Percentiles rank a stretch among this genome's conserved stretches.
phyloP scores from a whole-genome alignment of 331 rosid species.

The Prunus yedoensis region DNA sequence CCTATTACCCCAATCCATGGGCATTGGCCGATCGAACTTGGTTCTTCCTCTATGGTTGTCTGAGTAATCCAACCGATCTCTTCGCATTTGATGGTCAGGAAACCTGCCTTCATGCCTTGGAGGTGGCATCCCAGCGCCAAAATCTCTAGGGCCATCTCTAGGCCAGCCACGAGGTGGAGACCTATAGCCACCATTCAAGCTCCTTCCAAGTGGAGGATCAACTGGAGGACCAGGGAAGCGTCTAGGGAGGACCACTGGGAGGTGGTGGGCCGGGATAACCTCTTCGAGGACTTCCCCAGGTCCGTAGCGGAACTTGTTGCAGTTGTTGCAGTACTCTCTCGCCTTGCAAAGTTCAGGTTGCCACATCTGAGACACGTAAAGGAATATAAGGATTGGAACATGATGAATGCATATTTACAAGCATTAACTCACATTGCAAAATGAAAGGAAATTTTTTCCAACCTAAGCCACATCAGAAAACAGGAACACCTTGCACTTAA shows the following conservation, averaged over 20 bases:
- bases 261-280: constrained; percentile 62
- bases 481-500: not conserved
- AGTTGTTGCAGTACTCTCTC: too few species aligned
- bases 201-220: constrained; percentile 74
- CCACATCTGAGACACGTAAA: too few species aligned
- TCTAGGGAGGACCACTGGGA: constrained; percentile 65
- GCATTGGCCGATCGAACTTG: constrained; percentile 78
- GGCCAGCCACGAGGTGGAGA: constrained; percentile 84
- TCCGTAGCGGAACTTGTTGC: too few species aligned
- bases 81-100: constrained; percentile 53
- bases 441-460: too few species aligned
- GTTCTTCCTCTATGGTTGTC: constrained; percentile 71
- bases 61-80: constrained; percentile 62
- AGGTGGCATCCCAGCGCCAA: constrained; percentile 63
- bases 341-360: too few species aligned
- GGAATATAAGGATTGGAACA: too few species aligned
- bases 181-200: constrained; percentile 63
- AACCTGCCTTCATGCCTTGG: constrained; percentile 69
- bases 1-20: constrained; percentile 69
- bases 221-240: constrained; percentile 70
- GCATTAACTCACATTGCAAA: too few species aligned
- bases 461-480: not conserved
- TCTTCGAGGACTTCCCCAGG: constrained; percentile 74
- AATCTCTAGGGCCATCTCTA: constrained; percentile 76
- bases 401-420: too few species aligned